Base-by-base conservation (phyloP, 345 rosid genomes). In the Hibiscus trionum region DNA sequence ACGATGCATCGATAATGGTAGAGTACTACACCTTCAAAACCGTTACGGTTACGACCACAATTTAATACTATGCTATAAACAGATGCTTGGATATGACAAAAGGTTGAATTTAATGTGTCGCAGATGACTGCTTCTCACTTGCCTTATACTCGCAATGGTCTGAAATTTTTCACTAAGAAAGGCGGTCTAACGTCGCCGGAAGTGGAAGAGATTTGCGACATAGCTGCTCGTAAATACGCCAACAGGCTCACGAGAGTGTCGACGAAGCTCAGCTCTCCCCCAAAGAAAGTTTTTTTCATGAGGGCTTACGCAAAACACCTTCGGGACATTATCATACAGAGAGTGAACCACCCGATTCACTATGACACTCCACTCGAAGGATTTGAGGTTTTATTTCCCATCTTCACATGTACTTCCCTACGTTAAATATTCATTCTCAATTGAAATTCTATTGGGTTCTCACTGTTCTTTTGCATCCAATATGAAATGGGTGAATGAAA, bases 1-100 rank as follows among this genome's bases (percentile, higher is more conserved):
- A 84, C 17, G 91, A 95, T 77, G 99, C 92, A 69, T 91, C 97
- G 24, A 85, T 91, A 16, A 94, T 94, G 98, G 96, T 89, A 86
- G 7, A 66, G 2, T 26, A 4, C 44, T 39, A 16, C 4, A 31
- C 35, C 5, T 31, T 31, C 35, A 4, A 31, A 31, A 35, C 37
- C 0, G 31, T 27, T 31, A 31, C 0, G 37, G 6, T 31, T 7
- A 37, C 10, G 8, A 7, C 42, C 0, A 11, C 10, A 39, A 39
- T 39, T 39, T 39, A 39, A 39, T 39, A 39, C 11, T 39, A 39
- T 39, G 1, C 42, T 12, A 37, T 42, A 37, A 65, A 19, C 1
- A 6, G 3, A 3, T 14, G 57, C 15, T n/a, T 42, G 16, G 7
- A 50, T 15, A 16, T 56, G 61, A 56, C 1, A 26, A 57, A 19